These are phyloP conservation scores for Penicillium digitatum DNA, from an alignment of 2,329 filamentous ascomycete species.

Conservation along the genomic window DNA sequence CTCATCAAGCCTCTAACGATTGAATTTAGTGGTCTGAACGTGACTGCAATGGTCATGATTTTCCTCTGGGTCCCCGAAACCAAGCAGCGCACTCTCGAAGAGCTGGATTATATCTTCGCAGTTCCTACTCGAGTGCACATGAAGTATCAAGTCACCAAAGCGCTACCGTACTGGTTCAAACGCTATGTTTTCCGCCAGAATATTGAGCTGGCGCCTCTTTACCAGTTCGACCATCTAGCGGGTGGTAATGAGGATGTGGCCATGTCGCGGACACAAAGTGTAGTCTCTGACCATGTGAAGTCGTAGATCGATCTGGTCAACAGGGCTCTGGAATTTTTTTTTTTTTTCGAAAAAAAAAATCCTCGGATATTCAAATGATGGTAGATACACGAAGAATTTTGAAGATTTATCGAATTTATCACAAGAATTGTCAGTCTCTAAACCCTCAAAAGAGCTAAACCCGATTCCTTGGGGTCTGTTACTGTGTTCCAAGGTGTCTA, in stretches of 20 bases:
- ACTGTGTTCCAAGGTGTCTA: too few species aligned
- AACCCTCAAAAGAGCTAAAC: neutral
- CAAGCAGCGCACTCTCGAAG: constrained; percentile 51
- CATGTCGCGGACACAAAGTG: neutral
- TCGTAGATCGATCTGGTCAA: neutral
- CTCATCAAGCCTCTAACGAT: constrained; percentile 1
- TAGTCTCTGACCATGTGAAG: constrained; percentile 5
- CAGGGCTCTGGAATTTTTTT: neutral
- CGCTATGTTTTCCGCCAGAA: constrained; percentile 53
- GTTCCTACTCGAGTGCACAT: constrained; percentile 57
- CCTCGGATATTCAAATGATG: neutral
- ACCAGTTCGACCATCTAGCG: constrained; percentile 43
- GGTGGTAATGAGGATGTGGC: neutral
- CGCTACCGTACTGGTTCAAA: constrained; percentile 59
- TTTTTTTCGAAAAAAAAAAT: neutral
- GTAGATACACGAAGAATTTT: neutral
- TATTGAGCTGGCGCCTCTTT: constrained; percentile 49
- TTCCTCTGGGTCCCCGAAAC: constrained; percentile 59
- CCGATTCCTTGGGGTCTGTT: too few species aligned
- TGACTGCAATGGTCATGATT: constrained; percentile 60
- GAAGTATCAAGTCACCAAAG: constrained; percentile 55
- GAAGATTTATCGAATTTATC: neutral
- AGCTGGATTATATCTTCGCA: constrained; percentile 57
- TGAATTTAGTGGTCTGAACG: constrained; percentile 49
- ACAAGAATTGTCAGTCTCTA: neutral